These are phyloP conservation scores for Babjeviella inositovora DNA, from an alignment of 805 yeast species.

Conservation along the genomic window DNA sequence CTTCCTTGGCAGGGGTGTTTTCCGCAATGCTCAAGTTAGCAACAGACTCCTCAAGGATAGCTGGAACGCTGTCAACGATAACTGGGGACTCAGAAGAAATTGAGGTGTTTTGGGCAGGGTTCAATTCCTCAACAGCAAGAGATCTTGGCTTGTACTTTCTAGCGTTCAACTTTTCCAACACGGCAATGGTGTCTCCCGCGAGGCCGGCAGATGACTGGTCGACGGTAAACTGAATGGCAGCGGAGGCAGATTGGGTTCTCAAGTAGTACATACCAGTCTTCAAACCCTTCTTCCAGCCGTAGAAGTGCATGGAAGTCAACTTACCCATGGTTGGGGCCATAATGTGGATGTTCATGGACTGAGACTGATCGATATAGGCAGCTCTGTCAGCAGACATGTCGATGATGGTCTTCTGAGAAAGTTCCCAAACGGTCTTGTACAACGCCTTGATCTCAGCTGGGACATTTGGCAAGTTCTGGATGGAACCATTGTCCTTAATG, in stretches of 20 bases:
- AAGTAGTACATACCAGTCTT: conserved; percentile 98
- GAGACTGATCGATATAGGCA: conserved; percentile 81
- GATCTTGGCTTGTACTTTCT: conserved; percentile 15
- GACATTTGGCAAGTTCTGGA: conserved; percentile 34
- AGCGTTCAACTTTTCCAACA: conserved; percentile 18
- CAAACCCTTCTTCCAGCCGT: conserved; percentile 96
- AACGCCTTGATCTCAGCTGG: conserved; percentile 37
- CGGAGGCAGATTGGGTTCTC: conserved; percentile 94
- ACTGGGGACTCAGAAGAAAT: conserved; percentile 8
- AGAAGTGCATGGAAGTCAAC: conserved; percentile 94
- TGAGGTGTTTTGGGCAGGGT: not conserved
- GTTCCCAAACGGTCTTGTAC: conserved; percentile 49
- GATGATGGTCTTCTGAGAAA: conserved; percentile 38
- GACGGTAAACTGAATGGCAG: conserved; percentile 87
- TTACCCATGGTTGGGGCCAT: conserved; percentile 91
- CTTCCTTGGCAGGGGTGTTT: conserved; percentile 4
- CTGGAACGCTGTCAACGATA: conserved; percentile 19
- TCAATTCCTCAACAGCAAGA: conserved; percentile 3
- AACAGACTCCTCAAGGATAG: conserved; percentile 26
- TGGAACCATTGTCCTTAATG: conserved; percentile 39
- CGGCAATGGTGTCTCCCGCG: conserved; percentile 20
- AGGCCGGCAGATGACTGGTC: conserved; percentile 32
- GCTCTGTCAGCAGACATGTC: conserved; percentile 65
- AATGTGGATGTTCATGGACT: conserved; percentile 80
- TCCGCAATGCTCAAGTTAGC: conserved; percentile 23